Evolutionary conservation across 805 yeast species (phyloP).

Genomic region (Wickerhamiella galacta): DNA sequence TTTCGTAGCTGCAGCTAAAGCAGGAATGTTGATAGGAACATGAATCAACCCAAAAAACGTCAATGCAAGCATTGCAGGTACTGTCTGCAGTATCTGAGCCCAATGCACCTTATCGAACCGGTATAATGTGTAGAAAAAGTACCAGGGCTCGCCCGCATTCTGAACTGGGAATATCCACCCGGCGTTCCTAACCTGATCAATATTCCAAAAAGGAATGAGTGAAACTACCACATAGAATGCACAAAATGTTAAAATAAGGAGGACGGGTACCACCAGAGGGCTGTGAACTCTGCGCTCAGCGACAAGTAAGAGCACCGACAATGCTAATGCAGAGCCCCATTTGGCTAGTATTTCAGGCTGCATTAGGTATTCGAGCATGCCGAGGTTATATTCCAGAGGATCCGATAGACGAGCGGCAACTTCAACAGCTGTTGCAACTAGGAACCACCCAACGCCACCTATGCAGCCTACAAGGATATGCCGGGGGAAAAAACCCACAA

Average conservation of each 20-base stretch:
- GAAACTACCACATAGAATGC: conserved; percentile 54
- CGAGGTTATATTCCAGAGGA: conserved; percentile 45
- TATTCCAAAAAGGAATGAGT: conserved; percentile 45
- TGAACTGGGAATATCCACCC: conserved; percentile 80
- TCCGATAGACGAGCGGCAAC: conserved; percentile 73
- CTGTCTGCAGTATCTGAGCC: conserved; percentile 43
- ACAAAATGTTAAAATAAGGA: conserved; percentile 54
- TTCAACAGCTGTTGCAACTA: conserved; percentile 78
- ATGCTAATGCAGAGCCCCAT: conserved; percentile 53
- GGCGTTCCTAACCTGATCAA: conserved; percentile 41
- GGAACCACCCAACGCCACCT: conserved; percentile 95
- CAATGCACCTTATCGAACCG: conserved; percentile 60
- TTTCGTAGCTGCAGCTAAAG: conserved; percentile 77
- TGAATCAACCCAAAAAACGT: conserved; percentile 92
- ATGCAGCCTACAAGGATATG: conserved; percentile 94
- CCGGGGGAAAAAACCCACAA: conserved; percentile 90
- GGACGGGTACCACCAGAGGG: conserved; percentile 65
- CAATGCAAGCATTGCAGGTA: conserved; percentile 89
- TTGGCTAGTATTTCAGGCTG: conserved; percentile 36
- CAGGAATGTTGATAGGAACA: conserved; percentile 96
- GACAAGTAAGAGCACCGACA: conserved; percentile 44
- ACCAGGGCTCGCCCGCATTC: conserved; percentile 65
- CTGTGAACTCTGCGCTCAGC: conserved; percentile 46
- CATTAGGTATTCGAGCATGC: conserved; percentile 28
- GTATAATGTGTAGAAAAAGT: conserved; percentile 59